phyloP scores from a whole-genome alignment of 768 basidiomycete genomes.

The Cystofilobasidium ferigula region DNA sequence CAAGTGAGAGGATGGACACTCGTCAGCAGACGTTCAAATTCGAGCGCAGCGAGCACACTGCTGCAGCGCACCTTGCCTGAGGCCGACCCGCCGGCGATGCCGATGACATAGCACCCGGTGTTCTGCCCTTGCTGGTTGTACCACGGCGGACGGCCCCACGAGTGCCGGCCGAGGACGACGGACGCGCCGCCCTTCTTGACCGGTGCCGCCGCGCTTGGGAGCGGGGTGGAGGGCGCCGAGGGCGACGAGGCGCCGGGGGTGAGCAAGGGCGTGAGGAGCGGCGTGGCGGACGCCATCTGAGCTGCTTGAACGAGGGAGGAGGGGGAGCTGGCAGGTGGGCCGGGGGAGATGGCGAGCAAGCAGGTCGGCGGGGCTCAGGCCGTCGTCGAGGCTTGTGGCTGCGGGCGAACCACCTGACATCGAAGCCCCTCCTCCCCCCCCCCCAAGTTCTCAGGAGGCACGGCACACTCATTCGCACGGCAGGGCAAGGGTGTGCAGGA shows the following conservation, averaged over 20 bases:
- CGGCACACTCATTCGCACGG: too few species aligned
- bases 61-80: constrained; percentile 38
- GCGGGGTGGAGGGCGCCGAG: neutral
- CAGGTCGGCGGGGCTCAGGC: too few species aligned
- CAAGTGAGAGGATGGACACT: neutral
- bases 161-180: constrained; percentile 11
- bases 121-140: constrained; percentile 39
- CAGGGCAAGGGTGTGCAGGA: neutral
- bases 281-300: neutral
- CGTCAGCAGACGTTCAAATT: too few species aligned
- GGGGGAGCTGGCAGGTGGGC: neutral
- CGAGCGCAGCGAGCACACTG: neutral
- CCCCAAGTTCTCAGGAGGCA: too few species aligned
- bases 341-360: too few species aligned
- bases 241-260: neutral
- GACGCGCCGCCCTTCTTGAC: neutral
- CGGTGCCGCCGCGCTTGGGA: neutral
- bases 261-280: neutral
- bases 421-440: too few species aligned
- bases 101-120: constrained; percentile 40
- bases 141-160: constrained; percentile 37
- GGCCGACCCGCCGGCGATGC: constrained; percentile 42
- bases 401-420: too few species aligned
- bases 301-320: neutral
- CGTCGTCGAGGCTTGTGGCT: too few species aligned